Conservation (phyloP, 176 grass and related monocot species). For the Juncus inflexus region DNA sequence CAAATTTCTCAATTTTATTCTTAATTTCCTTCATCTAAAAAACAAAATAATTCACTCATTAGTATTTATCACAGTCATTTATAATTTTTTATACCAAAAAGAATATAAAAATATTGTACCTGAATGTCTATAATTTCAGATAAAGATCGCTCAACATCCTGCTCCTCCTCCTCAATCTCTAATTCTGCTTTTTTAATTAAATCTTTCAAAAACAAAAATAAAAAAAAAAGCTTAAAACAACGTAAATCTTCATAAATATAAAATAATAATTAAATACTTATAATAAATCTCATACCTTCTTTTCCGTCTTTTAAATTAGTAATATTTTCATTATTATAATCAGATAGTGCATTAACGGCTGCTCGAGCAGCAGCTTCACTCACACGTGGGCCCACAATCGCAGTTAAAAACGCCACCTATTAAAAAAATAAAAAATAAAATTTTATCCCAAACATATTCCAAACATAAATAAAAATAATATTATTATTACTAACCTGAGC, state of each 20-base stretch:
- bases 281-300: slow-evolving; percentile 44
- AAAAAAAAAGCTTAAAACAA: background rate
- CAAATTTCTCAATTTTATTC: slow-evolving; percentile 67
- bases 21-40: slow-evolving; percentile 93
- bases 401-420: slow-evolving; percentile 87
- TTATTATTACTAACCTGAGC: slow-evolving; percentile 50
- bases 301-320: slow-evolving; percentile 20
- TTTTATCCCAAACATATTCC: slow-evolving; percentile 15
- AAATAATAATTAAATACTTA: background rate
- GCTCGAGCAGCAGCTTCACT: slow-evolving; percentile 62
- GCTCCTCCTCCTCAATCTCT: slow-evolving; percentile 62
- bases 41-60: slow-evolving; percentile 10
- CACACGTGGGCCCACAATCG: slow-evolving; percentile 68
- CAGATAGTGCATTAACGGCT: slow-evolving; percentile 61
- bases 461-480: too few species aligned
- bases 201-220: slow-evolving; percentile 35
- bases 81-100: background rate
- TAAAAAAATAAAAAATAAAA: background rate
- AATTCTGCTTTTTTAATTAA: slow-evolving; percentile 41
- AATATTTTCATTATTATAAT: slow-evolving; percentile 35
- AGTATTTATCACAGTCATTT: slow-evolving; percentile 6
- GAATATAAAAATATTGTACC: slow-evolving; percentile 32
- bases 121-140: slow-evolving; percentile 80
- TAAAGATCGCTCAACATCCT: slow-evolving; percentile 65
- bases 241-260: background rate